These are phyloP conservation scores for Plasmodium knowlesi DNA, from an alignment of 169 alveolate genomes.

Conservation along the genomic window DNA sequence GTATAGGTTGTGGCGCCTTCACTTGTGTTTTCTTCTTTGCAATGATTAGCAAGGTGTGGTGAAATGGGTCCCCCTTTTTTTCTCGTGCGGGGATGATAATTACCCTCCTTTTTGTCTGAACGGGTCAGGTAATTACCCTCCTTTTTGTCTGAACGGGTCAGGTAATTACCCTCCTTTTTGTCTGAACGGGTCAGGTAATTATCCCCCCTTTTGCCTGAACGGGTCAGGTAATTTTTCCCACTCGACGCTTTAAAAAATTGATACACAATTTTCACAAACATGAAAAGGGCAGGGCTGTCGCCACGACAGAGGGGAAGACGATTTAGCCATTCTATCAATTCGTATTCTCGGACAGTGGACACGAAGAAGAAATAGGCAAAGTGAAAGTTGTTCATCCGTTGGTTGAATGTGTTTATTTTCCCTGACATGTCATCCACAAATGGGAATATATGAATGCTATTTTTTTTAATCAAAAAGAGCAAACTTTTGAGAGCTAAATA, in stretches of 20 bases:
- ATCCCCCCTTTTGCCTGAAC: not conserved
- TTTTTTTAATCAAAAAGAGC: slow-evolving; percentile 40
- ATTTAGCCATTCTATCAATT: slow-evolving; percentile 11
- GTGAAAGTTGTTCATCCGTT: not conserved
- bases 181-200: not conserved
- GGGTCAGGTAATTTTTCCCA: not conserved
- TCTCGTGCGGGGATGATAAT: not conserved
- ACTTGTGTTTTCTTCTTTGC: not conserved
- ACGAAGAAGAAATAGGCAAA: slow-evolving; percentile 13
- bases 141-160: not conserved
- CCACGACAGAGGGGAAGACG: not conserved
- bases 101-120: not conserved
- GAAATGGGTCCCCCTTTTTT: not conserved
- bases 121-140: too few species aligned
- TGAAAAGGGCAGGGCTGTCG: not conserved
- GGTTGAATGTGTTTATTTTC: not conserved
- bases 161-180: not conserved
- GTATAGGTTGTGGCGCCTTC: not conserved
- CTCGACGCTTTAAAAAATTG: slow-evolving; percentile 10
- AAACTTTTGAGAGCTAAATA: slow-evolving; percentile 36
- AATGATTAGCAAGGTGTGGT: not conserved
- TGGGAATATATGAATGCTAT: not conserved
- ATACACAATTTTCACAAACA: slow-evolving; percentile 26
- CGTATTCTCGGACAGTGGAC: slow-evolving; percentile 14
- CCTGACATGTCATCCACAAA: not conserved